Base-by-base conservation (phyloP, 2,329 filamentous ascomycete species). In the Bretziella fagacearum region DNA sequence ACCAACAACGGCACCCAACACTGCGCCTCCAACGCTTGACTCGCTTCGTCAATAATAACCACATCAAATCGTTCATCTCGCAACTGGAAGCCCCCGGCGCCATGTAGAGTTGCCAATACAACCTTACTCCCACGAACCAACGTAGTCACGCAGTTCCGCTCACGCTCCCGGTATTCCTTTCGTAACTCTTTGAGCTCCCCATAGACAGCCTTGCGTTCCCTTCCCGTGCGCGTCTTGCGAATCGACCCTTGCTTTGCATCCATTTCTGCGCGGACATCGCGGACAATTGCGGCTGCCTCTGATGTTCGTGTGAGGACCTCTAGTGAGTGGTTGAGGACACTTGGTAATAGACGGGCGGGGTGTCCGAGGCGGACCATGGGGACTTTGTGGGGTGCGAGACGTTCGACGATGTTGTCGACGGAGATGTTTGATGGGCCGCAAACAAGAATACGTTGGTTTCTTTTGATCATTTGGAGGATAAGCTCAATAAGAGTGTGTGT, bases 331-430 rank as follows among this genome's bases (percentile, higher is more conserved):
- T 79, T 80, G 27, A 96, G 62, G 0, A 98, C 86, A 0, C 84
- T 85, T 0, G 87, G 87, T 0, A 98, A 69, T 22, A 98, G 70
- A 17, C 91, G 79, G 1, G 91, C 91, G 0, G 91, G 91, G 61
- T 98, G 91, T 1, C 91, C 91, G 1, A 98, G 74, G 1, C 91
- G 81, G 29, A 96, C 73, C 56, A 96, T 85, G 0, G 85, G 81
- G 1, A 95, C 70, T 56, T 85, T 86, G 60, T 87, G 82, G 0
- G 83, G 77, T 2, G 86, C 77, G 1, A 96, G 72, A 6, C 91
- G 78, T 63, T 98, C 91, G 6, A 95, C 87, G 49, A 98, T 93
- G 58, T 98, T 98, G 70, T 98, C 91, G 1, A 98, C 91, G 0
- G 85, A 91, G 55, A 98, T 87, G 59, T 98, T 98, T 25, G 85